Evolutionary conservation across 1,284 basidiomycete species (phyloP).

Genomic region (Moniliophthora roreri): DNA sequence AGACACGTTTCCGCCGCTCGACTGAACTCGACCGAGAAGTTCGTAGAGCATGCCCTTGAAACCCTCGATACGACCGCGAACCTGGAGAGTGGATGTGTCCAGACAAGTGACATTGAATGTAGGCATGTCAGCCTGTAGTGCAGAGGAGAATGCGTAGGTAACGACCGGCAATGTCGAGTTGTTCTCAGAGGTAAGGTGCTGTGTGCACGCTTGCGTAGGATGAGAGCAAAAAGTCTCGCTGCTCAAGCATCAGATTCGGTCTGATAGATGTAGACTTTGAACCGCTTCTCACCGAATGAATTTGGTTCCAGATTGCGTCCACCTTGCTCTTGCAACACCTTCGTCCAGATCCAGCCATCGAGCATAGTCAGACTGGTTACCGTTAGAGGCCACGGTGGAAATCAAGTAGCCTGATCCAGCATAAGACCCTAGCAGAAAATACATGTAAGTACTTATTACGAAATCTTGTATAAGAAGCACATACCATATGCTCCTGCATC

Average conservation of each 20-base stretch:
- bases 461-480: conserved; percentile 14
- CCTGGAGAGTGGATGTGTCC: conserved; percentile 51
- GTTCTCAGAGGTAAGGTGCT: conserved; percentile 45
- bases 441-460: conserved; percentile 3
- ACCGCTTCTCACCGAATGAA: conserved; percentile 44
- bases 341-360: conserved; percentile 72
- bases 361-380: conserved; percentile 45
- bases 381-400: conserved; percentile 44
- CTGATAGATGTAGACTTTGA: not conserved
- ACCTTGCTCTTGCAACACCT: conserved; percentile 54
- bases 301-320: conserved; percentile 49
- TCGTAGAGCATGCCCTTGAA: conserved; percentile 70
- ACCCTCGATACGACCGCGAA: conserved; percentile 48
- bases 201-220: conserved; percentile 57
- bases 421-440: conserved; percentile 55
- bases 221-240: conserved; percentile 74
- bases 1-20: conserved; percentile 25
- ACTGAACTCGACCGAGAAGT: conserved; percentile 50
- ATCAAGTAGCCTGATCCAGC: conserved; percentile 64
- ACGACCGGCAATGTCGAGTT: conserved; percentile 33
- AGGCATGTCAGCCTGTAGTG: conserved; percentile 47
- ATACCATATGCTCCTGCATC: conserved; percentile 64
- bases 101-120: conserved; percentile 61
- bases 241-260: conserved; percentile 4
- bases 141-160: conserved; percentile 53